phyloP scores from a whole-genome alignment of 2,329 filamentous ascomycete species.

The Seiridium cupressi region DNA sequence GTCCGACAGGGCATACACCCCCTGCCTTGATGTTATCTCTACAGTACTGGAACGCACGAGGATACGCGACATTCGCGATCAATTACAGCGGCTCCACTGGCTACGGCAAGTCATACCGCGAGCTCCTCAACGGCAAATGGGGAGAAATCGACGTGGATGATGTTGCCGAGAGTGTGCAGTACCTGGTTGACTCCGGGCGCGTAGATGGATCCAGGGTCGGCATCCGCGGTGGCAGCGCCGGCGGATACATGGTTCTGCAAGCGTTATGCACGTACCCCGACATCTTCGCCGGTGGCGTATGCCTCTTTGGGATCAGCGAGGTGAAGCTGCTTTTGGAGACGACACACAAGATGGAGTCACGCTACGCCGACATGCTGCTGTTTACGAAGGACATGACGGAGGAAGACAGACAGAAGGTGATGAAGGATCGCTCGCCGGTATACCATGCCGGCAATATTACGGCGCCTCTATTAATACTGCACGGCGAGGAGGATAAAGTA shows the following conservation, averaged over 20 bases:
- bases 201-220: conserved; percentile 39
- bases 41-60: conserved; percentile 54
- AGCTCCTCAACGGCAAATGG: conserved; percentile 47
- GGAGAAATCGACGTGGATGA: conserved; percentile 51
- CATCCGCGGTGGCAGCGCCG: conserved; percentile 49
- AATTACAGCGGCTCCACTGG: conserved; percentile 54
- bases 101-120: conserved; percentile 48
- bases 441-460: conserved; percentile 45
- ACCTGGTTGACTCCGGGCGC: conserved; percentile 34
- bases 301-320: conserved; percentile 50
- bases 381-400: conserved; percentile 31
- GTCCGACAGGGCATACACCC: conserved; percentile 42
- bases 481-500: conserved; percentile 54
- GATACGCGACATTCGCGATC: conserved; percentile 48
- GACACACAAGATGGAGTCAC: conserved; percentile 56
- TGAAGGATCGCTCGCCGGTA: conserved; percentile 46
- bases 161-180: conserved; percentile 41
- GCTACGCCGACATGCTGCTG: conserved; percentile 46
- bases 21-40: conserved; percentile 41
- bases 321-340: conserved; percentile 41
- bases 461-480: conserved; percentile 52
- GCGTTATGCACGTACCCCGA: conserved; percentile 43
- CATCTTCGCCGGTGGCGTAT: conserved; percentile 47
- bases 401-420: conserved; percentile 38
- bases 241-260: conserved; percentile 53